Evolutionary conservation across 306 rosid genomes (phyloP), one percentile per base, ranked within the genome.

Genomic region (Vicia sativa): DNA sequence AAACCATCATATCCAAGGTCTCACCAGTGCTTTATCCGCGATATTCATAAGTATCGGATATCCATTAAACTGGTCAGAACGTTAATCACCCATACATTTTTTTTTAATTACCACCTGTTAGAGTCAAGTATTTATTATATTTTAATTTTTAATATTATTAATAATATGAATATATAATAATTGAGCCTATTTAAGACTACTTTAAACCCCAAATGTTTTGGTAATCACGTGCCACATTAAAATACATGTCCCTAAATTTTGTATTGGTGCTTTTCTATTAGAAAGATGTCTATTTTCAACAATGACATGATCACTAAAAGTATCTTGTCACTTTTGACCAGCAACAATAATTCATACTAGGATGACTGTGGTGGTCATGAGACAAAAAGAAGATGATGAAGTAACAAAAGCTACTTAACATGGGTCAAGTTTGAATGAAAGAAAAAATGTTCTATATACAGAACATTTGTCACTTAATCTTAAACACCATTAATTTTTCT

Each of bases 371-470:
- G 53, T 38, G 63, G 57, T 52, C 34, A n/a, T 52, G 62, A 61
- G 60, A 63, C 61, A 29, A 39, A 58, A 48, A 67, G 37, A 75
- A 55, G 19, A 65, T 15, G 79, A 35, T 46, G 71, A 74, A 80
- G 44, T 57, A 73, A 39, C 28, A 68, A 84, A 63, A 66, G 77
- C 66, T 70, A 65, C 15, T 48, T 48, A 48, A 66, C 58, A 65
- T 55, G 72, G 42, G 80, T 72, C 86, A 79, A 41, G 80, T 78
- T 78, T 74, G 79, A 84, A 75, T 26, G 73, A 65, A 82, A 77
- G 29, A n/a, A n/a, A 56, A 54, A 54, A 28, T 57, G 53, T 0
- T 73, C 29, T 34, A 23, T 25, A 16, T 23, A 54, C 37, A 11
- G 14, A 34, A 63, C 53, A 42, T 56, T 64, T 81, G 48, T 78